These are phyloP conservation scores for Penicillium argentinense DNA, from an alignment of 495 filamentous ascomycete genomes.

Conservation along the genomic window DNA sequence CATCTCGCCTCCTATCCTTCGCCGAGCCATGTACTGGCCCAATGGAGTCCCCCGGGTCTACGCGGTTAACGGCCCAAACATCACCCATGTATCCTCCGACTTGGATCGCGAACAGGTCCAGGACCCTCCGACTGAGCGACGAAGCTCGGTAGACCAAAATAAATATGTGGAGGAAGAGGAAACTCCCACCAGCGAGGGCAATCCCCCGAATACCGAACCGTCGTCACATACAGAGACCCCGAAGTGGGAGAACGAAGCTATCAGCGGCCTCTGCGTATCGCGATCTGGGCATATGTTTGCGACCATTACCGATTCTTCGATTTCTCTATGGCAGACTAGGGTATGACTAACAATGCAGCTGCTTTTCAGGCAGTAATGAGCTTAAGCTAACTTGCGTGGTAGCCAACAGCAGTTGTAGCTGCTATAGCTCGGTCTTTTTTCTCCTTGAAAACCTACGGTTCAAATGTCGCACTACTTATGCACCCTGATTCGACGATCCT, in stretches of 20 bases:
- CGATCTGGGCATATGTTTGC: conserved; percentile 85
- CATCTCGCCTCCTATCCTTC: conserved; percentile 25
- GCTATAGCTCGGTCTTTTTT: conserved; percentile 74
- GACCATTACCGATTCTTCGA: conserved; percentile 75
- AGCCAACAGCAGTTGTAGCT: conserved; percentile 90
- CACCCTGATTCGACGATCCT: conserved; percentile 90
- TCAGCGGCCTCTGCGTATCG: conserved; percentile 74
- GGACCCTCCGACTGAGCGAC: background rate
- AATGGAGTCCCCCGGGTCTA: conserved; percentile 87
- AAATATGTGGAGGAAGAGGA: conserved; percentile 7
- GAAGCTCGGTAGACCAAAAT: conserved; percentile 6
- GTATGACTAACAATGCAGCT: conserved; percentile 46
- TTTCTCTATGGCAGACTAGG: conserved; percentile 95
- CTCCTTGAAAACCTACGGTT: conserved; percentile 81
- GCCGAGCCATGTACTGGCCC: conserved; percentile 91
- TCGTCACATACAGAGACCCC: conserved; percentile 23
- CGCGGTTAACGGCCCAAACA: conserved; percentile 64
- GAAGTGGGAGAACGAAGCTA: conserved; percentile 54
- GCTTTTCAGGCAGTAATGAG: conserved; percentile 6
- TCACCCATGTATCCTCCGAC: conserved; percentile 37
- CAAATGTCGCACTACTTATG: conserved; percentile 79
- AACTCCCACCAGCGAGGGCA: conserved; percentile 8
- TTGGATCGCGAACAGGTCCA: conserved; percentile 27
- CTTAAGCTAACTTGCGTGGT: conserved; percentile 28
- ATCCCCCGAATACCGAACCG: conserved; percentile 10